A percentile compares a stretch with the other conserved stretches of the same genome.
phyloP scores from a whole-genome alignment of 169 alveolate species.

The Eimeria necatrix region DNA sequence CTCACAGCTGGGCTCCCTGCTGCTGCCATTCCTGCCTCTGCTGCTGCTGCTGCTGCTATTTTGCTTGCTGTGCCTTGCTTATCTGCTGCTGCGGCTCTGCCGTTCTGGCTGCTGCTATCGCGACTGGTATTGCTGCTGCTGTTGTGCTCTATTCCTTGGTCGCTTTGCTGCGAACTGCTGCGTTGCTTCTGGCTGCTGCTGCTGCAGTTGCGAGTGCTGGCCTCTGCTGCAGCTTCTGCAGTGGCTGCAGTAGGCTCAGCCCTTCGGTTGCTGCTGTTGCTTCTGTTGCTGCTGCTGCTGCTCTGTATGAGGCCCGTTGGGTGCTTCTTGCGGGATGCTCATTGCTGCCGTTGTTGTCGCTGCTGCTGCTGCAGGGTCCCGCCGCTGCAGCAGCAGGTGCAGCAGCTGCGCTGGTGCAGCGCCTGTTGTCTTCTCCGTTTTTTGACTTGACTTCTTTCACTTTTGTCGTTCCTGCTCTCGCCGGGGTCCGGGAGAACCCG shows the following conservation, averaged over 20 bases:
- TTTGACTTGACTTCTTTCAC: background rate
- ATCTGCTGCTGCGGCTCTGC: background rate
- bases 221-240: no score
- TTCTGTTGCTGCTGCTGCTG: background rate
- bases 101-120: background rate
- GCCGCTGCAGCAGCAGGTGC: background rate
- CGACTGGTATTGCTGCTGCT: no score
- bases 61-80: background rate
- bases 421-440: background rate
- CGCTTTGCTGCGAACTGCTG: no score
- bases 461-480: constrained; percentile 1
- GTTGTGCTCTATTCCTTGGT: no score
- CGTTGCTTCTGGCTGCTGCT: background rate
- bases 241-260: no score
- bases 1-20: background rate
- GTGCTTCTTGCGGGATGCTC: background rate
- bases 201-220: background rate
- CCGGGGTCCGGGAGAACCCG: background rate
- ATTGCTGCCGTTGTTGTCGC: no score
- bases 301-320: background rate
- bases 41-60: background rate
- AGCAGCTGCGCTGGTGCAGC: background rate
- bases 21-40: background rate
- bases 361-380: no score
- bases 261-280: no score